These are phyloP conservation scores for Mycena chlorophos DNA, from an alignment of 768 basidiomycete genomes.

Conservation along the genomic window DNA sequence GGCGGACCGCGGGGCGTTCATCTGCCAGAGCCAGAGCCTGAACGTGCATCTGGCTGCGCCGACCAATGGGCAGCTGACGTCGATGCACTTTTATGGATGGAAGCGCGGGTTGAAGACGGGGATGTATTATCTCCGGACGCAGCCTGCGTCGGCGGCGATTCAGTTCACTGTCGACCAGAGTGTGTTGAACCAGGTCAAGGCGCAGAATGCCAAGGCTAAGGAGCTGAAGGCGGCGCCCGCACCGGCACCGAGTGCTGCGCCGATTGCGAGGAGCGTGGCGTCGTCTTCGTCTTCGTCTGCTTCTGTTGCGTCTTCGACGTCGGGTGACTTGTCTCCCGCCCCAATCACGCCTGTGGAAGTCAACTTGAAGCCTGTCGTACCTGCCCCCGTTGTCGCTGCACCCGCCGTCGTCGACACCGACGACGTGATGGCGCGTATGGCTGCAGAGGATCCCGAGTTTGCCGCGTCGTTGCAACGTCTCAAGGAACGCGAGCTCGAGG, in stretches of 20 bases:
- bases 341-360: slow-evolving; percentile 16
- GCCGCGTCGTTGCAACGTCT: slow-evolving; percentile 74
- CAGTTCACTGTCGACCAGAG: slow-evolving; percentile 73
- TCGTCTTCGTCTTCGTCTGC: slow-evolving; percentile 32
- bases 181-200: slow-evolving; percentile 65
- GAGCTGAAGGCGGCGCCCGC: slow-evolving; percentile 26
- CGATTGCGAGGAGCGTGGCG: slow-evolving; percentile 33
- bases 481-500: slow-evolving; percentile 73
- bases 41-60: slow-evolving; percentile 77
- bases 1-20: slow-evolving; percentile 82
- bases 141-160: slow-evolving; percentile 76
- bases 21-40: slow-evolving; percentile 79
- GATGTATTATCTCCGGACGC: slow-evolving; percentile 80
- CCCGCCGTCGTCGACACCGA: slow-evolving; percentile 39
- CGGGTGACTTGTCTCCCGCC: slow-evolving; percentile 13
- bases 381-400: slow-evolving; percentile 6
- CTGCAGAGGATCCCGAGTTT: slow-evolving; percentile 68
- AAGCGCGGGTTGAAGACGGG: slow-evolving; percentile 85
- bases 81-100: slow-evolving; percentile 86
- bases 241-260: slow-evolving; percentile 25
- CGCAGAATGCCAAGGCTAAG: slow-evolving; percentile 39
- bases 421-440: slow-evolving; percentile 53
- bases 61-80: slow-evolving; percentile 70
- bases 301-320: slow-evolving; percentile 21
- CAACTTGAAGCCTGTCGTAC: too few relatives aligned